phyloP scores from a whole-genome alignment of 2,329 filamentous ascomycete genomes.

The Pleurostoma richardsiae region DNA sequence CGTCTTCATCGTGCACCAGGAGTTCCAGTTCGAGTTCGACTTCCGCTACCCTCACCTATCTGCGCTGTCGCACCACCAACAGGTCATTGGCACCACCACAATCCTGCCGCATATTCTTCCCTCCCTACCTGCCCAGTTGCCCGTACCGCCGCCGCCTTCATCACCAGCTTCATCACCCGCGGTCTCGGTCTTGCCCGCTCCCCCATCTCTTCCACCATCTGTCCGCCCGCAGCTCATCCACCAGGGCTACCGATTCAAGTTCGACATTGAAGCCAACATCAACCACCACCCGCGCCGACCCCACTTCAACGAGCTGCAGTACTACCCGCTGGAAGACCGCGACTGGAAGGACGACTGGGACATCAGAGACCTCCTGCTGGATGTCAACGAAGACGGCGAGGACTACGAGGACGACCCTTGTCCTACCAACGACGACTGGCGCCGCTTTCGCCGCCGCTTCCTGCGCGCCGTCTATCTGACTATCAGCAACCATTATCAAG shows the following conservation, averaged over 20 bases:
- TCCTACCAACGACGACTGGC: slow-evolving; percentile 34
- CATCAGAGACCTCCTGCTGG: slow-evolving; percentile 1
- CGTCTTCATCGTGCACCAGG: slow-evolving; percentile 41
- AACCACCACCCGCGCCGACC: slow-evolving; percentile 35
- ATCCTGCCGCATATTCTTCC: too few species aligned
- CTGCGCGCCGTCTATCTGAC: slow-evolving; percentile 21
- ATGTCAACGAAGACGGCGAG: slow-evolving; percentile 8
- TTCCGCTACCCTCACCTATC: slow-evolving; percentile 8
- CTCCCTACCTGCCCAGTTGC: too few species aligned
- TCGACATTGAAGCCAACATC: slow-evolving; percentile 40
- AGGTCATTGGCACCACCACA: slow-evolving; percentile 2
- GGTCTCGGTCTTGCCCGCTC: neutral
- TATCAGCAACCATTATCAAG: neutral
- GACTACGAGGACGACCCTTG: slow-evolving; percentile 19
- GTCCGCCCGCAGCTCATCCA: slow-evolving; percentile 31
- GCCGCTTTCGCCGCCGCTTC: slow-evolving; percentile 27
- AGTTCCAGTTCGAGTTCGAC: slow-evolving; percentile 39
- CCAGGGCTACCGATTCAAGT: slow-evolving; percentile 40
- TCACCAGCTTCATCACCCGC: neutral
- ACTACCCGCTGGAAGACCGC: slow-evolving; percentile 26
- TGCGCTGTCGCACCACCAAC: slow-evolving; percentile 13
- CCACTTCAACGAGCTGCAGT: slow-evolving; percentile 32
- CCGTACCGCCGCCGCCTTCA: slow-evolving; percentile 6
- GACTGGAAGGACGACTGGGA: slow-evolving; percentile 20
- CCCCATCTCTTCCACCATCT: slow-evolving; percentile 6